Evolutionary conservation across 495 filamentous ascomycete genomes (phyloP).

Genomic region (Clavariopsis aquatica): DNA sequence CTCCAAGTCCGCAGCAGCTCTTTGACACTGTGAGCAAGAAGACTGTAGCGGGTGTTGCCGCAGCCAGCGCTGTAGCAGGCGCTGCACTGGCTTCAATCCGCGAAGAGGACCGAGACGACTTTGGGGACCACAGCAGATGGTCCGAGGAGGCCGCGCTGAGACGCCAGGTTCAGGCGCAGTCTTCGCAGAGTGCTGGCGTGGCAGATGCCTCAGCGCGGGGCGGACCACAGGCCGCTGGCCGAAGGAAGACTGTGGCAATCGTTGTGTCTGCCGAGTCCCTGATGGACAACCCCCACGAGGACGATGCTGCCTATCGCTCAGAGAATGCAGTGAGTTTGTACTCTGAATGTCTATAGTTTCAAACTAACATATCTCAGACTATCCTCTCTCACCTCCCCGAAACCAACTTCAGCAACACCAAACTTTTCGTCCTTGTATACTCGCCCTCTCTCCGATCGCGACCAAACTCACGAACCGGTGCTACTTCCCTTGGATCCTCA

Average conservation of each 20-base stretch:
- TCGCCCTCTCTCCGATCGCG: constrained; percentile 66
- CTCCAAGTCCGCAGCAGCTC: constrained; percentile 86
- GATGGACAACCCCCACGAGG: constrained; percentile 52
- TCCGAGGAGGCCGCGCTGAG: constrained; percentile 67
- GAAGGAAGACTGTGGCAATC: constrained; percentile 76
- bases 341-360: constrained; percentile 34
- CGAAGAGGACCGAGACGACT: constrained; percentile 71
- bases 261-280: constrained; percentile 76
- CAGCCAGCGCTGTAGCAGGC: constrained; percentile 77
- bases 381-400: constrained; percentile 84
- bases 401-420: constrained; percentile 64
- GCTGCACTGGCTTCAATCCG: constrained; percentile 79
- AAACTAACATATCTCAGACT: constrained; percentile 57
- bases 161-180: constrained; percentile 42
- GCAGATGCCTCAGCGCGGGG: constrained; percentile 32
- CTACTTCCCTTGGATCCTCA: constrained; percentile 73
- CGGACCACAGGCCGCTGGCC: constrained; percentile 47
- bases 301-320: constrained; percentile 59
- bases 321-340: constrained; percentile 74
- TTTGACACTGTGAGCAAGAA: constrained; percentile 75
- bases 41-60: constrained; percentile 76
- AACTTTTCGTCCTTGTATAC: constrained; percentile 86
- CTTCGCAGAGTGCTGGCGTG: constrained; percentile 28
- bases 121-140: constrained; percentile 82
- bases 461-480: constrained; percentile 50